Evolutionary conservation across 768 basidiomycete species (phyloP).

Genomic region (Phylloporus sp.): DNA sequence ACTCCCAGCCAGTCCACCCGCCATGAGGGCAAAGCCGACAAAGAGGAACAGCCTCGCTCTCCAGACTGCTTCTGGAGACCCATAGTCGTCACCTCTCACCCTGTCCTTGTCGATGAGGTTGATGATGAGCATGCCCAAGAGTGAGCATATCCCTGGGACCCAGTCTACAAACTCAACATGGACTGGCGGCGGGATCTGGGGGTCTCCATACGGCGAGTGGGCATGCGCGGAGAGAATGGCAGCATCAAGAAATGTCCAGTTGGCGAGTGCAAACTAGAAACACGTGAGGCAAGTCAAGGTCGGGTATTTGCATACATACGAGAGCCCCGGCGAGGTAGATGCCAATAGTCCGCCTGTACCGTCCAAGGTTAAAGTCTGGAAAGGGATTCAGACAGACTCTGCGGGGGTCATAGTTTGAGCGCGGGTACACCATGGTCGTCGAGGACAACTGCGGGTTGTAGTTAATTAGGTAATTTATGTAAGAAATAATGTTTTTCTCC

Average conservation of each 20-base stretch:
- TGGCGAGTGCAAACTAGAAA: conserved; percentile 83
- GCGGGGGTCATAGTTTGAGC: conserved; percentile 79
- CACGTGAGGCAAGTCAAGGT: neutral
- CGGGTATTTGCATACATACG: conserved; percentile 49
- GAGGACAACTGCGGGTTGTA: neutral
- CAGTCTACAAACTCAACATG: conserved; percentile 94
- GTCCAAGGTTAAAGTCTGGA: conserved; percentile 70
- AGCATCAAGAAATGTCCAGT: conserved; percentile 95
- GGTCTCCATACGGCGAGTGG: conserved; percentile 65
- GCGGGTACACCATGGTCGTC: conserved; percentile 16
- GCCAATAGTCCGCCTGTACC: conserved; percentile 76
- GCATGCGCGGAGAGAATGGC: conserved; percentile 87
- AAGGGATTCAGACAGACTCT: conserved; percentile 86
- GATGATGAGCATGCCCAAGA: conserved; percentile 88
- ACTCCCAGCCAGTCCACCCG: conserved; percentile 95
- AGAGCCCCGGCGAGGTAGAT: conserved; percentile 91
- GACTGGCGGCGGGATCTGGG: conserved; percentile 64
- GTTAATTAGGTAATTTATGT: conserved; percentile 17
- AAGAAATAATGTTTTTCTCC: neutral
- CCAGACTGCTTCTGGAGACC: conserved; percentile 85
- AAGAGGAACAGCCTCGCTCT: conserved; percentile 87
- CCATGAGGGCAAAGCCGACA: conserved; percentile 95
- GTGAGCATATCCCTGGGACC: conserved; percentile 92
- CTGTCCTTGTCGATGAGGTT: conserved; percentile 95
- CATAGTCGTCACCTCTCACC: conserved; percentile 75